A percentile compares a stretch with the other conserved stretches of the same genome.
Evolutionary conservation across 2,329 filamentous ascomycete species (phyloP).

Genomic region (Paradendryphiella salina): DNA sequence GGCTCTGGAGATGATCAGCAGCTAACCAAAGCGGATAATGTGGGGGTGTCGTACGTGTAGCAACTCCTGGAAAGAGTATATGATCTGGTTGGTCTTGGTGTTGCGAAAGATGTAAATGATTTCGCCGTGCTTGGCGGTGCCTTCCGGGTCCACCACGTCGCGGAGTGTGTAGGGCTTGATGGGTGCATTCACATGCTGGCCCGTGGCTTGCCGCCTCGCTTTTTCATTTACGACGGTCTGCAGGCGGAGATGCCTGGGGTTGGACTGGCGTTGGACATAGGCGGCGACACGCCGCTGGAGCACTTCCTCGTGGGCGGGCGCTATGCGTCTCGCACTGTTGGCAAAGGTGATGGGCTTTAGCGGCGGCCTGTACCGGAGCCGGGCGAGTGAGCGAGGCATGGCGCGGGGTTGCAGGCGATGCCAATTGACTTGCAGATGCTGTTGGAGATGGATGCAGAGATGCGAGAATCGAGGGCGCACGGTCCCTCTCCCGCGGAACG

Average conservation of each 20-base stretch:
- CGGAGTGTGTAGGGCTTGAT: constrained; percentile 46
- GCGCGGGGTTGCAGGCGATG: constrained; percentile 14
- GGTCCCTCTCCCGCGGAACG: constrained; percentile 13
- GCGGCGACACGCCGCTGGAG: constrained; percentile 14
- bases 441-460: constrained; percentile 13
- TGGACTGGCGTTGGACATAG: constrained; percentile 34
- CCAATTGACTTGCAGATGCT: constrained; percentile 4
- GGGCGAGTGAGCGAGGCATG: constrained; percentile 39
- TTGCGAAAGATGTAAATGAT: constrained; percentile 67
- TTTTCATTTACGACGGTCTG: constrained; percentile 32
- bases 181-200: constrained; percentile 16
- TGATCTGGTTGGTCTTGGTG: constrained; percentile 64
- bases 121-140: constrained; percentile 52
- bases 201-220: constrained; percentile 27
- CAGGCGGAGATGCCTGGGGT: constrained; percentile 28
- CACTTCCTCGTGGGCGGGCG: constrained; percentile 5
- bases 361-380: constrained; percentile 31
- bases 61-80: constrained; percentile 63
- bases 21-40: not conserved
- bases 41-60: constrained; percentile 56
- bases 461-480: constrained; percentile 13
- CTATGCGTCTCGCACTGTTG: constrained; percentile 6
- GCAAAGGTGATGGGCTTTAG: constrained; percentile 23
- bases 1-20: constrained; percentile 46
- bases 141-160: constrained; percentile 41